Conservation (phyloP, 169 alveolate species). For the Eimeria praecox region DNA sequence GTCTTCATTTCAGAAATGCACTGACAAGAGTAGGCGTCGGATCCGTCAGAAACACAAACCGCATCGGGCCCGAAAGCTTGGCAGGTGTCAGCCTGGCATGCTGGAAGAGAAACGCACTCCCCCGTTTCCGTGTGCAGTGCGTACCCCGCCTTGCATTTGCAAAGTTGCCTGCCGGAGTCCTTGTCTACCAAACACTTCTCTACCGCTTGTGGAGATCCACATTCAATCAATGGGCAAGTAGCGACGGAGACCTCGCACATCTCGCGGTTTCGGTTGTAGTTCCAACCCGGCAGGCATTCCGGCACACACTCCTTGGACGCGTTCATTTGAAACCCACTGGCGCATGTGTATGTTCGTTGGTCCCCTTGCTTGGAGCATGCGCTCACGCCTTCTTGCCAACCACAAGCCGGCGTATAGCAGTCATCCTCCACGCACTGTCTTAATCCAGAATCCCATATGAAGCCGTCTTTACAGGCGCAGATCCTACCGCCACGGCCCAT, state of each 20-base stretch:
- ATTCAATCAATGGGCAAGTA: conserved; percentile 15
- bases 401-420: conserved; percentile 38
- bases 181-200: conserved; percentile 51
- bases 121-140: conserved; percentile 53
- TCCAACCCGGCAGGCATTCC: conserved; percentile 38
- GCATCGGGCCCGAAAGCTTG: conserved; percentile 44
- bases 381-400: conserved; percentile 66
- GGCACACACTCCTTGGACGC: conserved; percentile 57
- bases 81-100: conserved; percentile 52
- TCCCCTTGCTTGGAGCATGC: not conserved
- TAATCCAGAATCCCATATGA: not conserved
- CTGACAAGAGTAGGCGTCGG: conserved; percentile 20
- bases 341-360: conserved; percentile 16
- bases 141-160: conserved; percentile 71
- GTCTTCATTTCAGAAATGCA: conserved; percentile 25
- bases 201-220: conserved; percentile 37
- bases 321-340: conserved; percentile 17
- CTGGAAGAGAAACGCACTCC: conserved; percentile 33
- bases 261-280: conserved; percentile 62
- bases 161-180: conserved; percentile 48
- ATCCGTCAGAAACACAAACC: conserved; percentile 63
- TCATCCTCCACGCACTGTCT: conserved; percentile 1
- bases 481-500: conserved; percentile 65
- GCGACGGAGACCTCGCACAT: conserved; percentile 33
- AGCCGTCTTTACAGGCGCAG: conserved; percentile 61